A percentile compares a stretch with the other conserved stretches of the same genome.
These are phyloP conservation scores for Zymoseptoria pseudotritici DNA, from an alignment of 2,329 filamentous ascomycete species.

Conservation along the genomic window DNA sequence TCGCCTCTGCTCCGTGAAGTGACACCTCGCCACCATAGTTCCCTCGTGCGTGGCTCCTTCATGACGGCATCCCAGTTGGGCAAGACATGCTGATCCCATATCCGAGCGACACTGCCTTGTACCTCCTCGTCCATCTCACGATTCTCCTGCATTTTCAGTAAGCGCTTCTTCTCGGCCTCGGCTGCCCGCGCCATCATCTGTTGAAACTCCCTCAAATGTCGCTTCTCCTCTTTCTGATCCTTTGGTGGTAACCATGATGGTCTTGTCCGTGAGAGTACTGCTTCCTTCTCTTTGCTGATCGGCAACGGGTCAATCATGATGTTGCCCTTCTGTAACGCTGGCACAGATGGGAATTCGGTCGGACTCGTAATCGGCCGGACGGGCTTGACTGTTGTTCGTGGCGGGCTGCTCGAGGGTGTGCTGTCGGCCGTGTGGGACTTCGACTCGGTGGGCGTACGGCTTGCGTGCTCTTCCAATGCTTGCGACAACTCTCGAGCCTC, in stretches of 20 bases:
- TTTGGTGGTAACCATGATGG: conserved; percentile 83
- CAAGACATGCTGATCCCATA: conserved; percentile 71
- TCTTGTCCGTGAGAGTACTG: conserved; percentile 66
- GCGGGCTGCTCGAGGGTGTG: conserved; percentile 22
- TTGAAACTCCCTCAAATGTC: conserved; percentile 79
- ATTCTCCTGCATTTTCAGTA: conserved; percentile 44
- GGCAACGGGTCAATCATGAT: conserved; percentile 80
- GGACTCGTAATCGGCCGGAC: conserved; percentile 23
- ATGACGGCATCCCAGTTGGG: conserved; percentile 69
- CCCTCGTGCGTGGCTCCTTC: conserved; percentile 59
- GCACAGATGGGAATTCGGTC: conserved; percentile 44
- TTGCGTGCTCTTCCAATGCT: conserved; percentile 71
- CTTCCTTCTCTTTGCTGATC: conserved; percentile 79
- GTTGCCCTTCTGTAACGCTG: conserved; percentile 61
- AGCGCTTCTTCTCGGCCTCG: conserved; percentile 49
- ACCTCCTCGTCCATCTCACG: conserved; percentile 47
- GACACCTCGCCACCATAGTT: conserved; percentile 77
- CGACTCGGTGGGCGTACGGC: conserved; percentile 38
- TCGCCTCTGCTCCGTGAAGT: conserved; percentile 60
- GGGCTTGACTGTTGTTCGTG: conserved; percentile 18
- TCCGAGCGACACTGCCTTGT: conserved; percentile 43
- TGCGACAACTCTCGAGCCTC: conserved; percentile 71
- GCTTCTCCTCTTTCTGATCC: conserved; percentile 81
- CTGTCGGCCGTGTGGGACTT: conserved; percentile 27
- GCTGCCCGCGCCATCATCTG: conserved; percentile 65